Base-by-base conservation (phyloP, 352 stramenopile species). In the Phytophthora citricola region DNA sequence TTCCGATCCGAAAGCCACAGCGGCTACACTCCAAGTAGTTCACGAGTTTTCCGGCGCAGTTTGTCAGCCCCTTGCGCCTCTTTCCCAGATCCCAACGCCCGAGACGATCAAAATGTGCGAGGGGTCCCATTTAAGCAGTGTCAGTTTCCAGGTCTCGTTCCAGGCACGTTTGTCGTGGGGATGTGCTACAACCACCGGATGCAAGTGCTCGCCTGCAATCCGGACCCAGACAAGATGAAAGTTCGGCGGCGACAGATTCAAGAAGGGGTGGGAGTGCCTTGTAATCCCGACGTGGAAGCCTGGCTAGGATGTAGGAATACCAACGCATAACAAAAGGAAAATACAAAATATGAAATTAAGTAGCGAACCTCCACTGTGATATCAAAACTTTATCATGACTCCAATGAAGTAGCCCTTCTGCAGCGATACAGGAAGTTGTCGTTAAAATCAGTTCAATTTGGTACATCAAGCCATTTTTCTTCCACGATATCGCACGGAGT, bases 141-240 rank as follows among this genome's bases (percentile, higher is more conserved):
- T 14, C 26, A 62, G 12, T 11, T 77, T 1, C 58, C 64, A n/a
- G 41, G 44, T 17, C 46, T 32, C 2, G 22, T 50, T 4, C 29
- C 58, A 0, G 36, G 41, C 5, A 58, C 57, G 12, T 48, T 7
- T 15, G 40, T 69, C 17, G 36, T 49, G 5, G 72, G 69, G 2
- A 81, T 83, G 26, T 81, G 75, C 27, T 79, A 66, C 22, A 75
- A 74, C 34, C 72, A 61, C n/a, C 61, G 59, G 0, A 67, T 84
- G 46, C 69, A 83, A 22, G 66, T 74, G 7, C 45, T 84, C 5
- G 50, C 62, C 20, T 84, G 73, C 46, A 69, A 73, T 36, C 47
- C 58, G 2, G 72, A 79, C 24, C 50, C 47, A 0, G 54, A 61
- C 15, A 77, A 70, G 44, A 73, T 76, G 9, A 32, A 40, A 20